Evolutionary conservation across 345 rosid genomes (phyloP).

Genomic region (Carallia brachiata): DNA sequence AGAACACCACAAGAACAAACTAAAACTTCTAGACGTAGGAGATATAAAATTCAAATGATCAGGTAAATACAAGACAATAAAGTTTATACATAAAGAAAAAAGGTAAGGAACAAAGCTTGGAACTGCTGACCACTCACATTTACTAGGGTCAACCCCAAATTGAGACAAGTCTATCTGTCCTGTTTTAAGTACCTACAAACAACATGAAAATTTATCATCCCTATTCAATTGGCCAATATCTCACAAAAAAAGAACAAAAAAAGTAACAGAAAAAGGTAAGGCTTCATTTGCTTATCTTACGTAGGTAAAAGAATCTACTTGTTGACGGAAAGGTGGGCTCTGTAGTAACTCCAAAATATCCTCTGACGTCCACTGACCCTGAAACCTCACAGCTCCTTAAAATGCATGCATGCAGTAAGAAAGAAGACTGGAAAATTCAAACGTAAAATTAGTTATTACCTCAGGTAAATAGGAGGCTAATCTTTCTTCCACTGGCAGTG

Average conservation of each 20-base stretch:
- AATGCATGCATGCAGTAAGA: background rate
- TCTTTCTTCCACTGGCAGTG: slow-evolving; percentile 59
- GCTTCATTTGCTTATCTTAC: slow-evolving; percentile 63
- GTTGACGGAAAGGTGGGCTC: slow-evolving; percentile 94
- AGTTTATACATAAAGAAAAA: background rate
- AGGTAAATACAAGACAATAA: background rate
- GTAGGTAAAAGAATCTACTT: slow-evolving; percentile 92
- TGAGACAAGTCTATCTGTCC: slow-evolving; percentile 95
- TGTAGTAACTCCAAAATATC: slow-evolving; percentile 84
- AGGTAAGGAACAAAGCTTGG: background rate
- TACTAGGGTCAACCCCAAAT: slow-evolving; percentile 88
- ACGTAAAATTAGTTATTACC: slow-evolving; percentile 40
- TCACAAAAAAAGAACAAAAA: slow-evolving; percentile 7
- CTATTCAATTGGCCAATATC: background rate
- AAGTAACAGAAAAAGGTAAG: slow-evolving; percentile 13
- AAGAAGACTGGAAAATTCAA: background rate
- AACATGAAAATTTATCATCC: slow-evolving; percentile 11
- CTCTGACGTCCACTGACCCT: slow-evolving; percentile 76
- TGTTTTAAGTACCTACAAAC: slow-evolving; percentile 75
- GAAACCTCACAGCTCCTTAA: slow-evolving; percentile 31
- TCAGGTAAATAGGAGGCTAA: slow-evolving; percentile 78
- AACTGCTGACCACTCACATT: slow-evolving; percentile 53
- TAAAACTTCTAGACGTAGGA: too few species aligned
- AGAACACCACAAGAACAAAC: too few species aligned
- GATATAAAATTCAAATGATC: background rate